These are phyloP conservation scores for Starmera quercuum DNA, from an alignment of 805 yeast species.

Conservation along the genomic window DNA sequence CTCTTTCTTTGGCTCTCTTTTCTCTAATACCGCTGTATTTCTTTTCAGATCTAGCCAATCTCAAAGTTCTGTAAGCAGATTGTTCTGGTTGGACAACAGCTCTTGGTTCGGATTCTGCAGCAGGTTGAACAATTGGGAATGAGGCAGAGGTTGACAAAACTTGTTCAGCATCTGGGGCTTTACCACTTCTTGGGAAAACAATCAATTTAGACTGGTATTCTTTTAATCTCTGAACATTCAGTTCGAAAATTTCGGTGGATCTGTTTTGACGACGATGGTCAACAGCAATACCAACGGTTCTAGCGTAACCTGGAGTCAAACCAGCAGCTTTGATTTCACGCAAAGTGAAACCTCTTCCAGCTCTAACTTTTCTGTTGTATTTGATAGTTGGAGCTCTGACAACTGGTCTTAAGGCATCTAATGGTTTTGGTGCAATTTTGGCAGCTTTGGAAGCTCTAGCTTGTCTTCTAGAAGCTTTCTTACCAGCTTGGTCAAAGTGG, in stretches of 20 bases:
- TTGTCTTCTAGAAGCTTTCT: conserved; percentile 94
- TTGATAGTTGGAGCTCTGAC: conserved; percentile 98
- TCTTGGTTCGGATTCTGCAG: conserved; percentile 71
- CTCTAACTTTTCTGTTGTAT: conserved; percentile 99
- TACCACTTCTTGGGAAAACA: conserved; percentile 89
- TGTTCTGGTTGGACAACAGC: conserved; percentile 66
- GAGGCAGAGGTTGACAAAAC: conserved; percentile 64
- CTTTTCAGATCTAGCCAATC: conserved; percentile 92
- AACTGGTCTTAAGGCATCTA: conserved; percentile 93
- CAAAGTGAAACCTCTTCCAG: conserved; percentile 98
- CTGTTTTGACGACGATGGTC: conserved; percentile 99
- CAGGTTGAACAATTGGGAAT: conserved; percentile 88
- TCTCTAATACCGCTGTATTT: conserved; percentile 93
- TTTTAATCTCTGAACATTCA: conserved; percentile 92
- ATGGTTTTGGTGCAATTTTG: conserved; percentile 93
- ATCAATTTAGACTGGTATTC: conserved; percentile 95
- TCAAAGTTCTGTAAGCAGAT: conserved; percentile 89
- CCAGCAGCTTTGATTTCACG: conserved; percentile 99
- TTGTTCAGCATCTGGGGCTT: conserved; percentile 75
- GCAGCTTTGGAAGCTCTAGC: conserved; percentile 95
- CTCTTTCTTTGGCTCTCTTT: conserved; percentile 94
- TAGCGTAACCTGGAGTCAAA: conserved; percentile 87
- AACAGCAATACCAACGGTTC: conserved; percentile 97
- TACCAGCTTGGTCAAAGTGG: conserved; percentile 99
- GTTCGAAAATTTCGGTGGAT: conserved; percentile 89